Conservation (phyloP, 164 flowering plant genomes). For the Tinospora cordifolia region DNA sequence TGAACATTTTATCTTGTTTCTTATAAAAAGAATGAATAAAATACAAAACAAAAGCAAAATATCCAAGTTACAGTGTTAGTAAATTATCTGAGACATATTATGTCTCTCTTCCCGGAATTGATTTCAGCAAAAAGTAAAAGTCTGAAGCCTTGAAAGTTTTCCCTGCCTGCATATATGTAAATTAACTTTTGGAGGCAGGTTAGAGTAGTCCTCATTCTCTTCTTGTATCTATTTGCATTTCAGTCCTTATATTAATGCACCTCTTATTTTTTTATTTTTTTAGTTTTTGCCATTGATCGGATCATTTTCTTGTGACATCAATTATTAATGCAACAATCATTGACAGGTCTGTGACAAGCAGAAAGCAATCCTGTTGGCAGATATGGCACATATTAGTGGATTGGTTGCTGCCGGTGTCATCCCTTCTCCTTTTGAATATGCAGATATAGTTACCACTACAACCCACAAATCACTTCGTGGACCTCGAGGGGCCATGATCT, state of each 20-base stretch:
- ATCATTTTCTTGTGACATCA: neutral
- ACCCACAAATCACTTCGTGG: constrained; percentile 99
- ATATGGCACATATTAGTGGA: constrained; percentile 99
- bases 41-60: neutral
- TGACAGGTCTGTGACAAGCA: constrained; percentile 94
- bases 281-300: neutral
- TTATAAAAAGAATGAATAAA: too few relatives aligned
- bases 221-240: too few relatives aligned
- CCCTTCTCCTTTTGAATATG: constrained; percentile 97
- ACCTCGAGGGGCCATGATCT: constrained; percentile 94
- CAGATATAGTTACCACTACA: constrained; percentile 96
- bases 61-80: neutral
- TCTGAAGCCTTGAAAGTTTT: neutral
- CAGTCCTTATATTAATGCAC: too few relatives aligned
- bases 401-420: constrained; percentile 96
- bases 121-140: neutral
- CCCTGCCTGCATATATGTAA: too few relatives aligned
- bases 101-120: neutral
- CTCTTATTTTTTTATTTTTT: neutral
- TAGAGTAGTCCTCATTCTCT: too few relatives aligned
- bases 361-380: constrained; percentile 92
- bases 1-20: too few relatives aligned
- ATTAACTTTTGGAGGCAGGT: too few relatives aligned
- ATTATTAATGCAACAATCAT: neutral
- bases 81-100: too few relatives aligned